Percentiles rank a stretch among this genome's conserved stretches.
Conservation (phyloP, 2,329 filamentous ascomycete genomes). For the Epichloe elymi region DNA sequence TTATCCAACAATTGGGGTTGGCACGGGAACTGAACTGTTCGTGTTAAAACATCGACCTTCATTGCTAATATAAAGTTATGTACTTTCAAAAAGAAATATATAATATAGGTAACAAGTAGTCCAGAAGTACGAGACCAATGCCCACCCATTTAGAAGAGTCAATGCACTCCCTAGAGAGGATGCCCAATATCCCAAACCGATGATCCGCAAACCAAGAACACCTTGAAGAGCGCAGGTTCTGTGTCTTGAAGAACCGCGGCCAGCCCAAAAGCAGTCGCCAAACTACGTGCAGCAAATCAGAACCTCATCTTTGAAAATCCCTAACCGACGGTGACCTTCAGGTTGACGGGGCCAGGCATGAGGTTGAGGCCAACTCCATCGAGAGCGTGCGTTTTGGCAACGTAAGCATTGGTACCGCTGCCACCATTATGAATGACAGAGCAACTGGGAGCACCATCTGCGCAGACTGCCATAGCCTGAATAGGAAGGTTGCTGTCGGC, state of each 20-base stretch:
- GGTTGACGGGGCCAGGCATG: conserved; percentile 13
- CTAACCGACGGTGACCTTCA: conserved; percentile 22
- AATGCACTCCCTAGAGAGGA: not conserved
- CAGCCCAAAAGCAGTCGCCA: not conserved
- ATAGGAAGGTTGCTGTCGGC: conserved; percentile 18
- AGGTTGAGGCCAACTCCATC: conserved; percentile 31
- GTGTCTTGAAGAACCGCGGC: not conserved
- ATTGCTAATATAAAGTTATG: conserved; percentile 3
- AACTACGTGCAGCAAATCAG: not conserved
- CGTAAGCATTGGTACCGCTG: conserved; percentile 25
- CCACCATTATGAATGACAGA: conserved; percentile 25
- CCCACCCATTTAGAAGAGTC: conserved; percentile 1
- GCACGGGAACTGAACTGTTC: not conserved
- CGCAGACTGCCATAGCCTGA: conserved; percentile 23
- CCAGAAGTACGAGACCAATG: not conserved
- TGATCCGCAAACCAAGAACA: not conserved
- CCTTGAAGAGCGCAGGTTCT: not conserved
- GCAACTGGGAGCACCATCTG: conserved; percentile 23
- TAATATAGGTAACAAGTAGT: conserved; percentile 6
- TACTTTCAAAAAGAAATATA: conserved; percentile 6
- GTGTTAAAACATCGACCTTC: not conserved
- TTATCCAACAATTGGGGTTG: not conserved
- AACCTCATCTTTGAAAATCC: not conserved
- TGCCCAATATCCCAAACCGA: not conserved
- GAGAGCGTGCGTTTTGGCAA: conserved; percentile 20